phyloP scores from a whole-genome alignment of 805 yeast genomes.

The Scheffersomyces ergatensis region DNA sequence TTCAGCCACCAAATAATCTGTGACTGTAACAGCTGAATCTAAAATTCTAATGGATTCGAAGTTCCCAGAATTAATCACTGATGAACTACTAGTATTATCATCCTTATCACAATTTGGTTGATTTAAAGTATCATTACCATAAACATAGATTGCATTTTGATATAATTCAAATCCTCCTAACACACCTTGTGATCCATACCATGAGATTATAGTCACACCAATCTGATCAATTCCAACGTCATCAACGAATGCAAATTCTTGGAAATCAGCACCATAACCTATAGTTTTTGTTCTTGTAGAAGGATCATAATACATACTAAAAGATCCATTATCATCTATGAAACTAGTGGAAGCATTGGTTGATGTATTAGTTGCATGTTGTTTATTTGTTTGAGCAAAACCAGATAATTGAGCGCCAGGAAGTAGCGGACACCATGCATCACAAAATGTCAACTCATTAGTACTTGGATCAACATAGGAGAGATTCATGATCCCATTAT shows the following conservation, averaged over 20 bases:
- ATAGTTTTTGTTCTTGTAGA: slow-evolving; percentile 30
- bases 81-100: slow-evolving; percentile 20
- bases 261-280: slow-evolving; percentile 52
- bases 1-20: slow-evolving; percentile 31
- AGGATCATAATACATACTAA: slow-evolving; percentile 31
- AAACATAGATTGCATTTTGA: slow-evolving; percentile 58
- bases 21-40: slow-evolving; percentile 19
- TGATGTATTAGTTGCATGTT: slow-evolving; percentile 29
- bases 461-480: slow-evolving; percentile 77
- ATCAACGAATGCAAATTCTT: slow-evolving; percentile 82
- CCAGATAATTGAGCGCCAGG: slow-evolving; percentile 34
- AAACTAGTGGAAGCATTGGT: slow-evolving; percentile 22
- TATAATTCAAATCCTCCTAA: slow-evolving; percentile 72
- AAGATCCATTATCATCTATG: slow-evolving; percentile 33
- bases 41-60: slow-evolving; percentile 25
- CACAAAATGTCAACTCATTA: slow-evolving; percentile 62
- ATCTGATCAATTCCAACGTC: slow-evolving; percentile 57
- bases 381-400: slow-evolving; percentile 17
- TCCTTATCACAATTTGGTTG: slow-evolving; percentile 54
- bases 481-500: slow-evolving; percentile 87
- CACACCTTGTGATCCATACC: slow-evolving; percentile 69
- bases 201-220: slow-evolving; percentile 60
- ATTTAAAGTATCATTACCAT: slow-evolving; percentile 74
- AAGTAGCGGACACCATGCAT: slow-evolving; percentile 83
- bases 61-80: slow-evolving; percentile 23